Percentiles rank a stretch among this genome's conserved stretches.
These are phyloP conservation scores for Pestalotiopsis sp. DNA, from an alignment of 2,329 filamentous ascomycete genomes.

Conservation along the genomic window DNA sequence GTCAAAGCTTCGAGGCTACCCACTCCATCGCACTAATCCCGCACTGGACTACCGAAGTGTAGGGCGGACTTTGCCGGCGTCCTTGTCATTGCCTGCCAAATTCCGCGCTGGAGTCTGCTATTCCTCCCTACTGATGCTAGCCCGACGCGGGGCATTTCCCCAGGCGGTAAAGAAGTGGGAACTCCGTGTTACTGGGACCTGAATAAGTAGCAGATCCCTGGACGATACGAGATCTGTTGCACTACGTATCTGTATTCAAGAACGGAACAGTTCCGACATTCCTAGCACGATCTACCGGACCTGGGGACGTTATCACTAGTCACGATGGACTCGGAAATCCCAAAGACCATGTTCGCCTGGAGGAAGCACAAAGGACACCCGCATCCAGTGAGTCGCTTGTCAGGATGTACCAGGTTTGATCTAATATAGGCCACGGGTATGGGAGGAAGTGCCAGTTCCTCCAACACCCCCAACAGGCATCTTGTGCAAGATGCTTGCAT, in stretches of 20 bases:
- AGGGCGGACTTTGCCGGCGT: neutral
- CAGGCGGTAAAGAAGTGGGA: neutral
- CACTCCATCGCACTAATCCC: neutral
- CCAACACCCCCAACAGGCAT: constrained; percentile 24
- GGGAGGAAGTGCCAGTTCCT: constrained; percentile 30
- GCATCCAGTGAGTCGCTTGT: constrained; percentile 20
- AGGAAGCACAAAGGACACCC: constrained; percentile 33
- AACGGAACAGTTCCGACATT: neutral
- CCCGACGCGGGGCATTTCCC: neutral
- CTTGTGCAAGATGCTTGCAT: constrained; percentile 34
- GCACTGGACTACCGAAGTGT: neutral
- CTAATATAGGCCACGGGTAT: constrained; percentile 18
- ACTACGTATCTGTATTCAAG: neutral
- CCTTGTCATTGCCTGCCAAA: neutral
- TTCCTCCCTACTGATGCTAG: neutral
- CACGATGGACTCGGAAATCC: constrained; percentile 16
- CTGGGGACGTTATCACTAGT: neutral
- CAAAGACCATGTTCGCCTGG: constrained; percentile 36
- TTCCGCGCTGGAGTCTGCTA: neutral
- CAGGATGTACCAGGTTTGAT: neutral
- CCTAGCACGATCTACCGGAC: neutral
- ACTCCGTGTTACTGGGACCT: neutral
- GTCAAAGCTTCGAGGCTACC: neutral
- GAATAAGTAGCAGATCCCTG: neutral
- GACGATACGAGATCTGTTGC: neutral